Evolutionary conservation across 495 filamentous ascomycete genomes (phyloP).

Genomic region (Pyrenula aspistea): DNA sequence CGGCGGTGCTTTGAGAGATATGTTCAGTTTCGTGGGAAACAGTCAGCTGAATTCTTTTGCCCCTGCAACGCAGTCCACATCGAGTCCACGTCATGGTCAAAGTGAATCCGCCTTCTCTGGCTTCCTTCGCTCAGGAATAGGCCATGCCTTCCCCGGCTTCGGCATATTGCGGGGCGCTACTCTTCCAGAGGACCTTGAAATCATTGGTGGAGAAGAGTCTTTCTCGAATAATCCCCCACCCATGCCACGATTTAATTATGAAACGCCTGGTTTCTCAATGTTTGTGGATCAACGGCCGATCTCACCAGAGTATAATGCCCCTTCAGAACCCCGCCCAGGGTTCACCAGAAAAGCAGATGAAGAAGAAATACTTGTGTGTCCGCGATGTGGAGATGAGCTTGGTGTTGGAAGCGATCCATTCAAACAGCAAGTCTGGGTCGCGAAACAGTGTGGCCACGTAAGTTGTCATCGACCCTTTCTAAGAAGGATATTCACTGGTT

Average conservation of each 20-base stretch:
- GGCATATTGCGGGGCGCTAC: background rate
- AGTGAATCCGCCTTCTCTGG: background rate
- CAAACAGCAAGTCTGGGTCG: conserved; percentile 61
- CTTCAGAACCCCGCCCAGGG: conserved; percentile 41
- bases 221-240: background rate
- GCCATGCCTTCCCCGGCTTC: background rate
- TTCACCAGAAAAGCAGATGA: conserved; percentile 55
- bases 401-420: conserved; percentile 41
- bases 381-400: conserved; percentile 59
- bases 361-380: conserved; percentile 54
- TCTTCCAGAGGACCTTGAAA: conserved; percentile 16
- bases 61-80: background rate
- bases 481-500: background rate
- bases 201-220: background rate
- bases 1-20: background rate
- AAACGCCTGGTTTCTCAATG: conserved; percentile 13
- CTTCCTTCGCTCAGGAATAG: background rate
- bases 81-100: background rate
- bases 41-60: background rate
- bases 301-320: conserved; percentile 38
- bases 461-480: conserved; percentile 14
- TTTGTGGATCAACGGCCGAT: conserved; percentile 11
- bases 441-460: conserved; percentile 68
- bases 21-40: background rate
- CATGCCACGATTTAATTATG: background rate